These are phyloP conservation scores for Rhodotorula mucilaginosa DNA, from an alignment of 1,284 basidiomycete species.

Conservation along the genomic window DNA sequence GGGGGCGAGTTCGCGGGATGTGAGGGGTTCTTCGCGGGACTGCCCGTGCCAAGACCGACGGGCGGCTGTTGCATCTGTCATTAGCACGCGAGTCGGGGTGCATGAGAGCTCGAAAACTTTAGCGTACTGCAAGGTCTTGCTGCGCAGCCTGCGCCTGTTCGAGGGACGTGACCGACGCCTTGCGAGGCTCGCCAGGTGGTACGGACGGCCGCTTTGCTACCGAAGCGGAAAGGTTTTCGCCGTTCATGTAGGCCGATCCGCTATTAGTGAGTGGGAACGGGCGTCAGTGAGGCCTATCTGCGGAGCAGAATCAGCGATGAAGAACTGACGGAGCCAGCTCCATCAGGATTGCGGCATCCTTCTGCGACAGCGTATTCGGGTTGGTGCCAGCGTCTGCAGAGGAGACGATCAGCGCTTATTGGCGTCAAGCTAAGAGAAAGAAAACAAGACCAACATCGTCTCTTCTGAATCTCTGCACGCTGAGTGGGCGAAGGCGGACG, in stretches of 20 bases:
- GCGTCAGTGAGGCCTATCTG: neutral
- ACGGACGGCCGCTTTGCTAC: neutral
- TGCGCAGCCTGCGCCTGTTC: neutral
- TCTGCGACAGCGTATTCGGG: slow-evolving; percentile 77
- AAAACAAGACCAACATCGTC: slow-evolving; percentile 18
- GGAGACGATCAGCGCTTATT: neutral
- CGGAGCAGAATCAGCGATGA: neutral
- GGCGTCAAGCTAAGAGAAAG: neutral
- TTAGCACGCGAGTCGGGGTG: neutral
- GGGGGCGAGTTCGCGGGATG: too few relatives aligned
- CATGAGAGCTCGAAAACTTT: neutral
- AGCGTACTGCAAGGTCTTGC: neutral
- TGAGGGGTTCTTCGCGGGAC: too few relatives aligned
- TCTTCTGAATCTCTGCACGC: slow-evolving; percentile 84
- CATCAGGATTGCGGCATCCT: slow-evolving; percentile 51
- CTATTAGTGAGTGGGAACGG: neutral
- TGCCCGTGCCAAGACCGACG: neutral
- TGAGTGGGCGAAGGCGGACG: slow-evolving; percentile 87
- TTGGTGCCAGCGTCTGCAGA: slow-evolving; percentile 62
- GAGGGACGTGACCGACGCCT: neutral
- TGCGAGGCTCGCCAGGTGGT: neutral
- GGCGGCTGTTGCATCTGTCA: neutral
- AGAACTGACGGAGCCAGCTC: slow-evolving; percentile 30
- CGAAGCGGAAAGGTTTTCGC: slow-evolving; percentile 18
- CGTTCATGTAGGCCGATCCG: slow-evolving; percentile 30